phyloP scores from a whole-genome alignment of 2,329 filamentous ascomycete species.

The Grosmannia penicillata region DNA sequence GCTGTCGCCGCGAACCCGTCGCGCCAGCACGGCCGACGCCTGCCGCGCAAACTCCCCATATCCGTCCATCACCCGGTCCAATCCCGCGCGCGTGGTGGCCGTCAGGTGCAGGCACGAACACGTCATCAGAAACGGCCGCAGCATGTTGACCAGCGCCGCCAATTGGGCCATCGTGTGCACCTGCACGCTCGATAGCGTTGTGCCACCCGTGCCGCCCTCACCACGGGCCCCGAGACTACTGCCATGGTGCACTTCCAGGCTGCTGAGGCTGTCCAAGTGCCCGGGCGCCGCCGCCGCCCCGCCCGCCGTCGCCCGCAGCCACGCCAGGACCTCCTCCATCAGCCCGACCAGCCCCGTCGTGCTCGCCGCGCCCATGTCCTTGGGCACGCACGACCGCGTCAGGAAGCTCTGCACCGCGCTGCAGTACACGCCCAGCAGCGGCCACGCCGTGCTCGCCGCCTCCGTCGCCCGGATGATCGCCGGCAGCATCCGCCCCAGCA shows the following conservation, averaged over 20 bases:
- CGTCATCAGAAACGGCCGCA: constrained; percentile 10
- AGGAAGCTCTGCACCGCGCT: constrained; percentile 25
- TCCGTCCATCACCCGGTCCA: constrained; percentile 1
- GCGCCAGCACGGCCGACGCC: not conserved
- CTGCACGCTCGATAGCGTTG: constrained; percentile 8
- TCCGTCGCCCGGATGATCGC: constrained; percentile 29
- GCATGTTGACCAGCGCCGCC: constrained; percentile 8
- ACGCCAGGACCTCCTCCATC: constrained; percentile 15
- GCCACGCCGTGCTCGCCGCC: constrained; percentile 23
- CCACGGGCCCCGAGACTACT: too few relatives aligned
- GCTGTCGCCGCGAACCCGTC: not conserved
- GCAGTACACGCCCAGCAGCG: constrained; percentile 35
- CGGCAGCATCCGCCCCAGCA: constrained; percentile 37
- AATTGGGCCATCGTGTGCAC: constrained; percentile 13
- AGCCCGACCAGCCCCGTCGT: constrained; percentile 19
- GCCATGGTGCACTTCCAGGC: too few relatives aligned
- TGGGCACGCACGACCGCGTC: constrained; percentile 18
- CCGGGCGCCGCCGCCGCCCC: not conserved
- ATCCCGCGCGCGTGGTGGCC: not conserved
- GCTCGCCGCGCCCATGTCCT: constrained; percentile 20
- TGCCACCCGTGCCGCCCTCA: not conserved
- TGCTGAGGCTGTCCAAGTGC: not conserved
- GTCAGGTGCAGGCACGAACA: constrained; percentile 4
- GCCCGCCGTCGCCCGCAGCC: constrained; percentile 7
- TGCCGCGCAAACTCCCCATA: constrained; percentile 3